Evolutionary conservation across 2,329 filamentous ascomycete genomes (phyloP), one percentile per base, ranked within the genome.

Genomic region (Hypocreales sp.): DNA sequence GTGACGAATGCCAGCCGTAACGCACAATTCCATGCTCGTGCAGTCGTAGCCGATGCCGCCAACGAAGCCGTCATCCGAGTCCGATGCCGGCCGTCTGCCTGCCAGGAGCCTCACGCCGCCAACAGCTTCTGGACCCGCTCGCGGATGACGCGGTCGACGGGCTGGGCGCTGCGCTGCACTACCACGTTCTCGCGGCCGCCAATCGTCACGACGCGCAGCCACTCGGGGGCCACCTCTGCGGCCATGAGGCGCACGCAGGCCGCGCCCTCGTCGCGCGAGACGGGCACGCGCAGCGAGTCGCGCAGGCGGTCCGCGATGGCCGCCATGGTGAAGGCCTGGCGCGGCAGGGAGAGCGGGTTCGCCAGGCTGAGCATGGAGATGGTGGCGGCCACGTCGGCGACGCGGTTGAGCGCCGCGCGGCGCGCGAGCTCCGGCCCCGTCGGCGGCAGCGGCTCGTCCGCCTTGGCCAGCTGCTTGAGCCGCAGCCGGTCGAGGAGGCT

Each of bases 401-500:
- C 67, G 8, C 77, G 67, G 39, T 77, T 70, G 15, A 81, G 56
- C 0, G 79, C 79, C 4, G 71, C 67, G 10, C 61, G 64, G 9
- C 75, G 72, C 35, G 67, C 56, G 4, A 79, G 53, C 38, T 73
- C 62, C 0, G 64, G 58, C 0, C 62, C 42, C 1, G 72, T 60
- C 2, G 77, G 56, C 0, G 75, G 71, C 0, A 63, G 48, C 5
- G 62, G 48, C 45, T 74, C 80, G 26, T 53, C 58, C 7, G 58
- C 49, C 38, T 65, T 64, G 46, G 67, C 59, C 38, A 64, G 50
- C 38, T 79, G 69, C 56, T 87, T 87, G 29, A 66, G 61, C 35
- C 78, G 74, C 36, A 92, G 68, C 26, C 79, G 75, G 47, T 86
- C 79, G 31, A 90, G 61, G 15, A 92, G 67, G 28, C 69, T 71